Conservation (phyloP, 225 moss, liverwort and hornwort species). For the Marchantia paleacea region DNA sequence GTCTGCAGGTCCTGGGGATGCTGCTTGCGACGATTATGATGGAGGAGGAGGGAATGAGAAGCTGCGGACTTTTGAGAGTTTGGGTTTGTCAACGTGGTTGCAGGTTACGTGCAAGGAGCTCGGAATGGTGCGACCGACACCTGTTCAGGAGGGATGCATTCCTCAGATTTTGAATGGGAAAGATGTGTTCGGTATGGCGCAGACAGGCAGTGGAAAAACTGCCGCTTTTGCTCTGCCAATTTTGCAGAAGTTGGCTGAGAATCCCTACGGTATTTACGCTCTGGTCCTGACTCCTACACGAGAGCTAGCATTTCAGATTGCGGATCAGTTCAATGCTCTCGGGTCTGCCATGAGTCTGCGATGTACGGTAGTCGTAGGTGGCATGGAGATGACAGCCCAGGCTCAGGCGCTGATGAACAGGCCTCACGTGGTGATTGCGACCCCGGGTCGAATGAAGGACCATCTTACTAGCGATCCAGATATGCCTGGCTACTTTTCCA, state of each 20-base stretch:
- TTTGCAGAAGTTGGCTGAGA: slow-evolving; percentile 65
- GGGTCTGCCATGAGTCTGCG: slow-evolving; percentile 72
- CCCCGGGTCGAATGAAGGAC: slow-evolving; percentile 82
- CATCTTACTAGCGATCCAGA: slow-evolving; percentile 76
- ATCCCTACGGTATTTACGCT: slow-evolving; percentile 81
- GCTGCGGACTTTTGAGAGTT: slow-evolving; percentile 30
- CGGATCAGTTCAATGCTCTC: slow-evolving; percentile 82
- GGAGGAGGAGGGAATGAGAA: background rate
- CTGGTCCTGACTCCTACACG: slow-evolving; percentile 88
- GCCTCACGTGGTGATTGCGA: slow-evolving; percentile 92
- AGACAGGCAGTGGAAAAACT: slow-evolving; percentile 97
- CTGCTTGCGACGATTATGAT: background rate
- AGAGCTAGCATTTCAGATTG: slow-evolving; percentile 88
- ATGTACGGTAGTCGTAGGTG: slow-evolving; percentile 75
- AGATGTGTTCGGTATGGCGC: slow-evolving; percentile 83
- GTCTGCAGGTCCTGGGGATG: background rate
- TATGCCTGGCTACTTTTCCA: slow-evolving; percentile 64
- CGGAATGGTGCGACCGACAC: slow-evolving; percentile 76
- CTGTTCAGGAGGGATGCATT: slow-evolving; percentile 82
- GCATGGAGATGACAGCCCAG: slow-evolving; percentile 94
- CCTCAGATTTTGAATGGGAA: slow-evolving; percentile 75
- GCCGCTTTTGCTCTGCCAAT: slow-evolving; percentile 97
- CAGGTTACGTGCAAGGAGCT: slow-evolving; percentile 69
- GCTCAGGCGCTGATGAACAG: slow-evolving; percentile 88
- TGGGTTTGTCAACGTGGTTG: slow-evolving; percentile 52